Base-by-base conservation (phyloP, 495 filamentous ascomycete genomes). In the Bathelium albidoporum region DNA sequence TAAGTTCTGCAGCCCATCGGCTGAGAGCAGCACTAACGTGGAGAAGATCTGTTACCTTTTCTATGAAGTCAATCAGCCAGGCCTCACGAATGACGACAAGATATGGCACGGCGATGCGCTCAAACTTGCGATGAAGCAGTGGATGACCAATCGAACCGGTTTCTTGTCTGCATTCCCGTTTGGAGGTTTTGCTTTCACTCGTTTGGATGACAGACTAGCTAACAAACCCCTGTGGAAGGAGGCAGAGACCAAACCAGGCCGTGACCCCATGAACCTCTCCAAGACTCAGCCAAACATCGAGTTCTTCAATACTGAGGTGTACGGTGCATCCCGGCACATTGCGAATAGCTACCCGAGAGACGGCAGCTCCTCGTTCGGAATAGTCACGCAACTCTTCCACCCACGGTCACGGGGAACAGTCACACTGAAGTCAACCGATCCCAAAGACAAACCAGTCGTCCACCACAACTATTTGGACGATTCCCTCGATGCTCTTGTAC, bases 171-270 rank as follows among this genome's bases (percentile, higher is more conserved):
- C 7, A 20, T 49, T 49, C 18, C 55, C 43, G n/a, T 82, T 81
- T 69, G 82, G 82, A 49, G 68, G 72, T 18, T 83, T 83, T 64
- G 81, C 78, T 9, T 85, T 76, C 67, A 76, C 80, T 9, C 75
- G 81, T 22, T 67, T 83, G 22, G 76, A 80, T 65, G 72, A 80
- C 4, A 76, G 78, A 18, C 73, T 82, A 1, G 43, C 43, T 11
- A 49, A 49, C 18, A 11, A 7, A 3, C 34, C 34, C 5, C 5
- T 39, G 3, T 14, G 43, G 43, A 70, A 76, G 32, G 62, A 74
- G 44, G 74, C 43, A 3, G n/a, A 9, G n/a, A 3, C 4, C 9
- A 3, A 7, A 3, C 9, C 9, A 3, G 43, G 43, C 43, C 43
- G 43, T 3, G 43, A 49, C 20, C 9, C 43, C 9, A 49, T 22